Evolutionary conservation across 164 flowering plant species (phyloP).

Genomic region (Tetracentron sinense): DNA sequence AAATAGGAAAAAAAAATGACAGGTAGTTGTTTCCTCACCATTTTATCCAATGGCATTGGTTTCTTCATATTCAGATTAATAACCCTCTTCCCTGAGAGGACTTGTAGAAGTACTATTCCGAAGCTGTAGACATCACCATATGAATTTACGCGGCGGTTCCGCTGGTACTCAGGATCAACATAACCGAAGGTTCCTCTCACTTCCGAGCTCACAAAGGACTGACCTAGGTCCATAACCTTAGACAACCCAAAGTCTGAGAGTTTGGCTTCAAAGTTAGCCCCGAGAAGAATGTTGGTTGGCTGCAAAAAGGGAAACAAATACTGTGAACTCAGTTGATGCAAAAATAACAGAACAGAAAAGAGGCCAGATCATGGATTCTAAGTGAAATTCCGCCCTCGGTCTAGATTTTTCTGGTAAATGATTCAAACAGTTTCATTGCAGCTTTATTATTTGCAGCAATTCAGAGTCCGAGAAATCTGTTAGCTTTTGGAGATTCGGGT

Average conservation of each 20-base stretch:
- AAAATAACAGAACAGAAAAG: background rate
- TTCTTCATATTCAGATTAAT: constrained; percentile 37
- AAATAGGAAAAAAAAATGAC: too few relatives aligned
- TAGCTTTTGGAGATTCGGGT: too few relatives aligned
- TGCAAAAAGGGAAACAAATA: constrained; percentile 14
- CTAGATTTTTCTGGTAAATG: too few relatives aligned
- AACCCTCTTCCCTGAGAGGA: constrained; percentile 60
- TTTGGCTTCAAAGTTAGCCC: constrained; percentile 48
- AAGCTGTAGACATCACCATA: constrained; percentile 68
- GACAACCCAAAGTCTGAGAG: constrained; percentile 67
- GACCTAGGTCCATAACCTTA: constrained; percentile 49
- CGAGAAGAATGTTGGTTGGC: constrained; percentile 70
- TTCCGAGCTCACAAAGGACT: constrained; percentile 69
- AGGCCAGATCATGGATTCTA: background rate
- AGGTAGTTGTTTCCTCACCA: too few relatives aligned
- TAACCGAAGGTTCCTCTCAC: constrained; percentile 79
- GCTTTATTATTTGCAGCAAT: too few relatives aligned
- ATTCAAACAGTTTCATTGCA: too few relatives aligned
- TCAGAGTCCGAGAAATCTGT: too few relatives aligned
- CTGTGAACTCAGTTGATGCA: constrained; percentile 1
- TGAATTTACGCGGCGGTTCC: constrained; percentile 51
- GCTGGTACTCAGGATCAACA: constrained; percentile 64
- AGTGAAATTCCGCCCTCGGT: background rate
- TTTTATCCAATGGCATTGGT: constrained; percentile 48
- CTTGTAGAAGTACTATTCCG: constrained; percentile 66